Evolutionary conservation across 1,284 basidiomycete genomes (phyloP), one percentile per base, ranked within the genome.

Genomic region (Austropuccinia psidii): DNA sequence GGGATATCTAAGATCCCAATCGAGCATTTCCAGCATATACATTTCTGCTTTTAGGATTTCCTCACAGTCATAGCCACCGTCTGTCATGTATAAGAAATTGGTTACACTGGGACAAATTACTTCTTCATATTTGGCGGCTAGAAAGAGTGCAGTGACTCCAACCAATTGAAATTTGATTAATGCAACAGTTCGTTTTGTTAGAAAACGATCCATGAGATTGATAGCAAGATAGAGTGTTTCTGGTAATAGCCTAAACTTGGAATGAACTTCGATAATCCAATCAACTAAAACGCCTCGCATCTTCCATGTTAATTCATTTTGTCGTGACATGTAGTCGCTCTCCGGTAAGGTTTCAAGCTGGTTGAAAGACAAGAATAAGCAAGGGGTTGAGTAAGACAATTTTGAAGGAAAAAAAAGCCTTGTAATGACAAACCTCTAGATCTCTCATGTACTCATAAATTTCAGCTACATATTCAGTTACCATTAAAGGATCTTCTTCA

Each of bases 121-220:
- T 82, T 98, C 95, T 81, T 98, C 95, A 77, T 94, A 93, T 82
- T 98, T 98, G 60, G 91, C 87, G 0, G 95, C 88, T 76, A 98
- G 85, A 82, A 98, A 95, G 81, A 98, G 86, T 78, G 91, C 91
- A 5, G 93, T 93, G 75, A 97, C 85, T 74, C 96, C 95, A 67
- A 98, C 93, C 21, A 98, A 87, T 81, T 98, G 95, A 49, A 98
- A 86, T 81, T 97, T 96, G 78, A 89, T 88, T 21, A 98, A 86
- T 6, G 93, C 94, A 60, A 97, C 90, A 58, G 90, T 88, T 7
- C 93, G 90, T 1, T 87, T 84, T 2, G 92, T 93, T 31, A 98
- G 87, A 86, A 98, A 97, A 65, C 95, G 91, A 82, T 98, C 96
- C 79, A 98, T 90, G 79, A 98, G 88, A 84, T 98, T 98, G 79